phyloP scores from a whole-genome alignment of 345 rosid species.

The Arabidopsis arenosa region DNA sequence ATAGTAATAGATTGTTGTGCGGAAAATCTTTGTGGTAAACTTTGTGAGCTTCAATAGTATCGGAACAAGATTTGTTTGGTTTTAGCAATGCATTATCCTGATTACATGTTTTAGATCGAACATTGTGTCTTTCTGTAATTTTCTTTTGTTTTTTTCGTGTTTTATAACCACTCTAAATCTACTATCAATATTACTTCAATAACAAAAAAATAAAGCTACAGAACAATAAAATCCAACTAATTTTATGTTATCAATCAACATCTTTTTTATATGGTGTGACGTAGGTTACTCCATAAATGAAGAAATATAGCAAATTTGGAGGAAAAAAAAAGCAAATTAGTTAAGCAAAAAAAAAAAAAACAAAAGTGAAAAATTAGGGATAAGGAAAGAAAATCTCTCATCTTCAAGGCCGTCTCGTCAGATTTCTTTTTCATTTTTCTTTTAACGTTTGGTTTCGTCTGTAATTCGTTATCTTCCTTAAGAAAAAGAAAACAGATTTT shows the following conservation, averaged over 20 bases:
- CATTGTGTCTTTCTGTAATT: no score
- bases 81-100: no score
- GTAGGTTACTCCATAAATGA: conserved; percentile 4
- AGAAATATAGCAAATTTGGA: conserved; percentile 1
- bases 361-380: conserved; percentile 24
- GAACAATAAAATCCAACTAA: conserved; percentile 24
- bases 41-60: no score
- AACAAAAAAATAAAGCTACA: background rate
- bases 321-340: background rate
- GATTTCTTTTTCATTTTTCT: conserved; percentile 22
- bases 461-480: conserved; percentile 31
- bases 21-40: no score
- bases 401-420: conserved; percentile 25
- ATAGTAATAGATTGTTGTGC: no score
- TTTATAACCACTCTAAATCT: no score
- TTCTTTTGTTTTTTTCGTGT: no score
- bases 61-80: no score
- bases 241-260: background rate
- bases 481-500: background rate
- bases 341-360: background rate
- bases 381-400: conserved; percentile 33
- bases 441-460: conserved; percentile 33
- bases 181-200: no score
- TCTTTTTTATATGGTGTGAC: conserved; percentile 9
- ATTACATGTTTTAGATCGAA: no score